Conservation (phyloP, 495 filamentous ascomycete genomes). For the Pseudoneurospora amorphoporcata region DNA sequence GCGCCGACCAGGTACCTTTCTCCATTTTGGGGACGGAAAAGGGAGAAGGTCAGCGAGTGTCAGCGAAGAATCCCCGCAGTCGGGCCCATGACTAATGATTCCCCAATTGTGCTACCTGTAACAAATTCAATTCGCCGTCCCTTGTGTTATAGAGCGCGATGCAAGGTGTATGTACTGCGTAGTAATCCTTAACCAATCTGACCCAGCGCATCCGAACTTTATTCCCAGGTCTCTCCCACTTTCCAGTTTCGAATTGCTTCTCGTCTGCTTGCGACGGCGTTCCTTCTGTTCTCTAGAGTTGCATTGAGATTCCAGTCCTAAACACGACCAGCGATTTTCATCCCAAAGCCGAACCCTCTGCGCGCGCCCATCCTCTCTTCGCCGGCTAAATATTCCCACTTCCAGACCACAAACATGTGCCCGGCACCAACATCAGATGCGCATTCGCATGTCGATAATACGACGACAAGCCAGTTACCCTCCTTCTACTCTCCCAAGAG, state of each 20-base stretch:
- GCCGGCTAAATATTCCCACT: not conserved
- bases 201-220: not conserved
- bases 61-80: not conserved
- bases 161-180: not conserved
- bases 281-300: not conserved
- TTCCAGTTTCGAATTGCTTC: not conserved
- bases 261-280: not conserved
- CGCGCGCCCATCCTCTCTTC: not conserved
- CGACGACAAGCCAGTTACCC: conserved; percentile 20
- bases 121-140: not conserved
- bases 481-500: conserved; percentile 38
- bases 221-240: not conserved
- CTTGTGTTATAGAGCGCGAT: not conserved
- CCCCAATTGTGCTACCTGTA: not conserved
- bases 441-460: conserved; percentile 17
- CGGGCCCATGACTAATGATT: not conserved
- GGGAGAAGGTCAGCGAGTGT: not conserved
- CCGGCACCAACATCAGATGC: not conserved
- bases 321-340: not conserved
- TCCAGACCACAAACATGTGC: not conserved
- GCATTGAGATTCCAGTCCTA: not conserved
- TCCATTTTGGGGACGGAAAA: not conserved
- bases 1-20: not conserved
- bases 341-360: not conserved
- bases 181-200: not conserved